phyloP scores from a whole-genome alignment of 495 filamentous ascomycete species.

The Choiromyces venosus region DNA sequence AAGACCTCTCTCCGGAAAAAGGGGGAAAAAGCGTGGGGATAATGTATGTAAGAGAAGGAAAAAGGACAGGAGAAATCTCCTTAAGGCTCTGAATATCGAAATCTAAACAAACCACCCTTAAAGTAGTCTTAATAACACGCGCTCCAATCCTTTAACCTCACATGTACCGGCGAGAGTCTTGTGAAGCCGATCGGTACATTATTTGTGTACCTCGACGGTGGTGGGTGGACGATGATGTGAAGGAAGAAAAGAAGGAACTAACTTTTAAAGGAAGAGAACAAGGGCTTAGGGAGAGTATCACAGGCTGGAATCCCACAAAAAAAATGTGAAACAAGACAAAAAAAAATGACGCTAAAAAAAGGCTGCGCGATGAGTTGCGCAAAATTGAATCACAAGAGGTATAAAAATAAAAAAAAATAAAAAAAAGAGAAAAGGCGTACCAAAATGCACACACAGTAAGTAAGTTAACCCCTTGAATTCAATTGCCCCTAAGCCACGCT shows the following conservation, averaged over 20 bases:
- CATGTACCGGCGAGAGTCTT: slow-evolving; percentile 10
- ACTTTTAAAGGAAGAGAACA: background rate
- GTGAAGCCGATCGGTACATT: slow-evolving; percentile 10
- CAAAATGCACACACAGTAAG: background rate
- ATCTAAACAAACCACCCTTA: slow-evolving; percentile 7
- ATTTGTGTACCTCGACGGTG: slow-evolving; percentile 12
- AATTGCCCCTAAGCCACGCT: background rate
- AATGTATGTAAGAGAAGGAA: background rate
- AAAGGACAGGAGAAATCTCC: slow-evolving; percentile 9
- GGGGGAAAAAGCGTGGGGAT: background rate
- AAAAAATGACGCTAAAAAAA: background rate
- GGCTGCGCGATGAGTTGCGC: background rate
- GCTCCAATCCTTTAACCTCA: slow-evolving; percentile 12
- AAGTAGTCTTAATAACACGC: slow-evolving; percentile 24
- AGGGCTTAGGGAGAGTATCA: background rate
- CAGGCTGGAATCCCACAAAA: background rate
- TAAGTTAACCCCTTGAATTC: background rate
- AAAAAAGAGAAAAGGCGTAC: background rate
- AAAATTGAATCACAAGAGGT: background rate
- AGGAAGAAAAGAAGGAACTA: background rate
- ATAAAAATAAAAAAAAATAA: background rate
- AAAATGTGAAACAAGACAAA: background rate
- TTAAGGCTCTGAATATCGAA: slow-evolving; percentile 5
- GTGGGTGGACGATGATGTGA: background rate
- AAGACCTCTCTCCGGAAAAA: background rate